Evolutionary conservation across 164 flowering plant species (phyloP).

Genomic region (Sextonia rubra): DNA sequence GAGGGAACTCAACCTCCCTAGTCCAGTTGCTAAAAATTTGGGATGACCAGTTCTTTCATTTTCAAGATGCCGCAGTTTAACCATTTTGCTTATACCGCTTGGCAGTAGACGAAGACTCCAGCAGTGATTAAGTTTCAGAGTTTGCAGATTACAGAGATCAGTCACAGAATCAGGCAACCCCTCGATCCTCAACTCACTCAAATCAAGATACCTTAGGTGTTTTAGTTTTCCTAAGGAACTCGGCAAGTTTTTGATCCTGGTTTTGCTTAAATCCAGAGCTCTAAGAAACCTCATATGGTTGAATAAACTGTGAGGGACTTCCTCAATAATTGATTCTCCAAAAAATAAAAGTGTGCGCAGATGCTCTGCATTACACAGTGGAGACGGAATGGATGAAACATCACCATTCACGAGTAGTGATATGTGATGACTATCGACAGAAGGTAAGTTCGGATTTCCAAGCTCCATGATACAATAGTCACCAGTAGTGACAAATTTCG

Average conservation of each 20-base stretch:
- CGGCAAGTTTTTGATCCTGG: neutral
- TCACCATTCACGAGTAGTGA: neutral
- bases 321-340: neutral
- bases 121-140: constrained; percentile 2
- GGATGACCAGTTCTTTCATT: neutral
- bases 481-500: neutral
- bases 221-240: neutral
- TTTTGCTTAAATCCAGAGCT: neutral
- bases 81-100: neutral
- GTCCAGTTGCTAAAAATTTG: neutral
- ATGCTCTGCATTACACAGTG: neutral
- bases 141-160: constrained; percentile 3
- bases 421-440: neutral
- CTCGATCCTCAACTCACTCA: neutral
- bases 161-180: constrained; percentile 4
- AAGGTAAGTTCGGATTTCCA: neutral
- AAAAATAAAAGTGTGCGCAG: constrained; percentile 2
- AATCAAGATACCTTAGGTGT: constrained; percentile 7
- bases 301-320: neutral
- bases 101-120: neutral
- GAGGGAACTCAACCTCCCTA: neutral
- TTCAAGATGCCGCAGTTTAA: constrained; percentile 10
- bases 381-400: neutral
- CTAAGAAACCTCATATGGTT: neutral
- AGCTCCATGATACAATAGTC: neutral